Evolutionary conservation across 345 rosid species (phyloP), one percentile per base, ranked within the genome.

Genomic region (Salix koriyanagi): DNA sequence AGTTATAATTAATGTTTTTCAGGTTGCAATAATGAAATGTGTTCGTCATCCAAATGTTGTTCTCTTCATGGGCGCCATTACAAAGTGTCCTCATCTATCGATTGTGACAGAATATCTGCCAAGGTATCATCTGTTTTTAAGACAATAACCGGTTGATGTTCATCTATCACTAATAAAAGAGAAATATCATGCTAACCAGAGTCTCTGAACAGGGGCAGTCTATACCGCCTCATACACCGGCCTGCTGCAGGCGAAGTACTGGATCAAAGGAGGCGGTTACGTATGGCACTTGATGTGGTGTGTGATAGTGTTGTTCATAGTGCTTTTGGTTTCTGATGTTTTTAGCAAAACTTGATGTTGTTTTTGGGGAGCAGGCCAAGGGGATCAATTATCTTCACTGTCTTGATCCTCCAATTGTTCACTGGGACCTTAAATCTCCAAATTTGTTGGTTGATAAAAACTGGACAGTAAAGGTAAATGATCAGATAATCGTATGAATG

Each of bases 51-150:
- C 97, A 48, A 93, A 93, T 83, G 96, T 95, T 61, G 99, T 95
- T 83, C 97, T 95, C 76, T 95, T 95, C 85, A 95, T 95, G 99
- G 99, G 99, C 68, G 97, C 99, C n/a, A 97, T 95, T 42, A 95
- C 97, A 65, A 90, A 91, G 86, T 87, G 83, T 50, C 91, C 97
- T 64, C 92, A 91, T 76, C 84, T 95, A 70, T 95, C 99, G 64
- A 95, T 95, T 67, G 91, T 95, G 82, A 91, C 97, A 64, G 97
- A 95, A 76, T 95, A 95, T 79, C 86, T 95, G 65, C 97, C 97
- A 6, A 90, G 99, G 99, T 91, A 86, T 58, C 15, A 58, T 9
- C 72, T 44, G 34, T 7, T 74, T 5, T 46, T 67, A 76, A 13
- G 54, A 34, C 69, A 25, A 52, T 56, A 48, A 26, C 19, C 65